Evolutionary conservation across 805 yeast species (phyloP).

Genomic region (Schwanniomyces sp.): DNA sequence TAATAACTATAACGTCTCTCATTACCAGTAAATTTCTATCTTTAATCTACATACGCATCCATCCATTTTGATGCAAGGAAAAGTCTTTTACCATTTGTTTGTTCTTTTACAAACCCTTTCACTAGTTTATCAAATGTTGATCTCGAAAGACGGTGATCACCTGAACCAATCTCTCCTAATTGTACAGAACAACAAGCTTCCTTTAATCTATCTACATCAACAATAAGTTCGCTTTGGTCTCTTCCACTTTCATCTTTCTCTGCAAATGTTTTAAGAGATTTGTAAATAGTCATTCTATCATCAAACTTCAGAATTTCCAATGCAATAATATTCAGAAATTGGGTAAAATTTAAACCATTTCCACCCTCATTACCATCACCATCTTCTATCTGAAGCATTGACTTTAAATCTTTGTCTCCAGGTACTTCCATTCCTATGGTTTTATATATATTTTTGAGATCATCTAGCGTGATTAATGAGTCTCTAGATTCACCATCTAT

Average conservation of each 20-base stretch:
- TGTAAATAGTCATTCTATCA: slow-evolving; percentile 48
- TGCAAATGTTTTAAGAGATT: slow-evolving; percentile 60
- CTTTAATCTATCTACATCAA: slow-evolving; percentile 50
- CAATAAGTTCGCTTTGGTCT: slow-evolving; percentile 31
- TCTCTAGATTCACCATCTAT: slow-evolving; percentile 80
- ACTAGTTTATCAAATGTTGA: slow-evolving; percentile 52
- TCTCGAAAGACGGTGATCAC: slow-evolving; percentile 41
- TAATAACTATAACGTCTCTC: background rate
- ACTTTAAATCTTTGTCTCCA: slow-evolving; percentile 39
- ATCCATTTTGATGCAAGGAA: slow-evolving; percentile 68
- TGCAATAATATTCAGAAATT: slow-evolving; percentile 64
- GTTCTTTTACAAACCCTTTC: slow-evolving; percentile 54
- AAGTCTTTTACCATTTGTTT: slow-evolving; percentile 54
- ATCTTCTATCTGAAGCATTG: slow-evolving; percentile 47
- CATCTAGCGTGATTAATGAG: slow-evolving; percentile 56
- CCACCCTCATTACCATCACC: slow-evolving; percentile 18
- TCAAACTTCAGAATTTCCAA: slow-evolving; percentile 51
- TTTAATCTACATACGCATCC: slow-evolving; percentile 46
- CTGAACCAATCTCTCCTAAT: slow-evolving; percentile 46
- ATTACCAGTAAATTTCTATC: background rate
- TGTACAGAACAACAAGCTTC: slow-evolving; percentile 47
- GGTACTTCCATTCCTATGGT: slow-evolving; percentile 51
- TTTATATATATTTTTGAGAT: slow-evolving; percentile 53
- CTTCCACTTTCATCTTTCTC: slow-evolving; percentile 18
- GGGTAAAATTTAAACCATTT: slow-evolving; percentile 56